Evolutionary conservation across 495 filamentous ascomycete genomes (phyloP), one percentile per base, ranked within the genome.

Genomic region (Aspergillus haitiensis): DNA sequence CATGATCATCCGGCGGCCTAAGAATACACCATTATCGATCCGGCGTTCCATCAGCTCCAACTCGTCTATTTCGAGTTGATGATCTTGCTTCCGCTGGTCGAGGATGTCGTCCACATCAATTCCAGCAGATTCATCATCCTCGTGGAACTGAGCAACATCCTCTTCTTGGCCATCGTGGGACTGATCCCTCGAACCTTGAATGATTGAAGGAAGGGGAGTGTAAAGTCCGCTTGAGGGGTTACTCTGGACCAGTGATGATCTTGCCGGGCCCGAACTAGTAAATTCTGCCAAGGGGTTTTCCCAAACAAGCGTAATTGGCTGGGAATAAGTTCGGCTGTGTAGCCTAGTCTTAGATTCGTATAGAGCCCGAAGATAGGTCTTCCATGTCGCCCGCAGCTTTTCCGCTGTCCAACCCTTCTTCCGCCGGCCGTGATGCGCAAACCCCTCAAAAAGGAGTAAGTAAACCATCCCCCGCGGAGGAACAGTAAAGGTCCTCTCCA

Each of bases 401-500:
- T 78, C 72, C 15, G 75, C 74, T 50, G 82, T 88, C 92, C 90
- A 94, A 7, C 82, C 68, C 11, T 82, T 84, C 60, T 83, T 81
- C 7, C 66, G 72, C n/a, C 84, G 82, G 15, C 90, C 91, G 68
- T 92, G 84, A n/a, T 69, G 68, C 47, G 78, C 76, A 69, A 96
- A 97, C 6, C 87, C 89, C 60, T 88, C 85, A 66, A 96, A 86
- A 27, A 96, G 75, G 5, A 76, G 65, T 10, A 76, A 56, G 45
- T 76, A 80, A 33, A 80, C 68, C 55, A 80, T 70, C 7, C 70
- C 67, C 27, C 71, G 72, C 37, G 77, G 76, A 13, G 77, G 77
- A 21, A 72, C 64, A 1, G 57, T n/a, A 51, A 71, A 77, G 3
- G 62, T 56, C 21, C 63, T 67, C 55, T 80, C 75, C 75, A 78